Conservation (phyloP, 1,139 yeast species). For the Nakaseomyces glabratus region DNA sequence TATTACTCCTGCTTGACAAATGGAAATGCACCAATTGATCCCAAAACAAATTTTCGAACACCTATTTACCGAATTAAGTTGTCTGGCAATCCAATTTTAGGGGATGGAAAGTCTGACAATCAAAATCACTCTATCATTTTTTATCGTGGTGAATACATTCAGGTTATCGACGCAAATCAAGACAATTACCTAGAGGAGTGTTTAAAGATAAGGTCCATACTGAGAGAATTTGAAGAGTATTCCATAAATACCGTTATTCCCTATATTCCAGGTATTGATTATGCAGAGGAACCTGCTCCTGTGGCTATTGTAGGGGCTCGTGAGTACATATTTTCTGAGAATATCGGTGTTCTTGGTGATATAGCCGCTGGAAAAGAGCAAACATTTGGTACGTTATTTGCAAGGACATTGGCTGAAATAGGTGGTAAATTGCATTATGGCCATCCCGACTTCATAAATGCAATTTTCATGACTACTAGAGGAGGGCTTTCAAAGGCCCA, state of each 20-base stretch:
- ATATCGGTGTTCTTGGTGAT: slow-evolving; percentile 79
- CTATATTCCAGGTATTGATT: slow-evolving; percentile 40
- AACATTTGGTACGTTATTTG: slow-evolving; percentile 84
- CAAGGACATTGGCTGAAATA: slow-evolving; percentile 73
- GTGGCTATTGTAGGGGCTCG: slow-evolving; percentile 86
- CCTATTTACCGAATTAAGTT: slow-evolving; percentile 50
- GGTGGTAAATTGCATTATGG: slow-evolving; percentile 90
- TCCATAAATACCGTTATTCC: slow-evolving; percentile 33
- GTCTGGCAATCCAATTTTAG: slow-evolving; percentile 81
- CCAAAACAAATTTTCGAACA: slow-evolving; percentile 34
- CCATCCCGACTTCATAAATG: slow-evolving; percentile 83
- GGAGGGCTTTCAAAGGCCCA: slow-evolving; percentile 91
- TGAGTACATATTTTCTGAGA: slow-evolving; percentile 81
- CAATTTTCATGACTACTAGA: slow-evolving; percentile 77
- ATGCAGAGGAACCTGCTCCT: slow-evolving; percentile 36
- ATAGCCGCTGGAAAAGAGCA: slow-evolving; percentile 92
- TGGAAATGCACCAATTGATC: slow-evolving; percentile 37
- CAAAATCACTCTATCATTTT: slow-evolving; percentile 73
- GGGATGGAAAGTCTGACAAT: slow-evolving; percentile 86
- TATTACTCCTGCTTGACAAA: slow-evolving; percentile 62
- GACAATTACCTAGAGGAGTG: slow-evolving; percentile 85
- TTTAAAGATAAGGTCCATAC: slow-evolving; percentile 63
- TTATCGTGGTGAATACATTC: slow-evolving; percentile 79
- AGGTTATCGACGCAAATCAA: slow-evolving; percentile 81
- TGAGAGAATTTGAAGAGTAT: slow-evolving; percentile 70